phyloP scores from a whole-genome alignment of 768 basidiomycete genomes.

The Daedalea quercina region DNA sequence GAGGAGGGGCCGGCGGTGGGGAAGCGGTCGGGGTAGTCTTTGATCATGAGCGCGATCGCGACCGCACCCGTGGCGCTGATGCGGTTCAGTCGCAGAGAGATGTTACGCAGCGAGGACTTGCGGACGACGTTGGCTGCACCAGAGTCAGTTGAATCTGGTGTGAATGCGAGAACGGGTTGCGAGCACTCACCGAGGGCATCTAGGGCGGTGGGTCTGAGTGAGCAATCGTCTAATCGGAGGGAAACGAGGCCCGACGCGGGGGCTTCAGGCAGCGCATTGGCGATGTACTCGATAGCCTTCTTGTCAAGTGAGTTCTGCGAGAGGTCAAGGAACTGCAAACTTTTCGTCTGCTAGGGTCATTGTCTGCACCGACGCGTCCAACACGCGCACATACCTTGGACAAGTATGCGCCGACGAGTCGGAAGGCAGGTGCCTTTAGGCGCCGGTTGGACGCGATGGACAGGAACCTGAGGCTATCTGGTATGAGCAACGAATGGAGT shows the following conservation, averaged over 20 bases:
- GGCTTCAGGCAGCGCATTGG: conserved; percentile 51
- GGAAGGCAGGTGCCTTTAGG: conserved; percentile 71
- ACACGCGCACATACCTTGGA: conserved; percentile 44
- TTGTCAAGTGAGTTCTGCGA: conserved; percentile 85
- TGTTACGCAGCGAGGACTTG: conserved; percentile 75
- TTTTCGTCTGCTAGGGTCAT: conserved; percentile 48
- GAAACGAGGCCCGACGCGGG: conserved; percentile 61
- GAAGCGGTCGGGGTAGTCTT: conserved; percentile 87
- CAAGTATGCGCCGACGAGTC: conserved; percentile 72
- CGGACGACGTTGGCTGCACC: conserved; percentile 73
- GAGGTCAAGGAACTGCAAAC: conserved; percentile 81
- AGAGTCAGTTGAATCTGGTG: conserved; percentile 2
- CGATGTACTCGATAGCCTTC: conserved; percentile 76
- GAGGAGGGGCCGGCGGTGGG: conserved; percentile 18
- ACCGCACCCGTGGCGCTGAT: conserved; percentile 84
- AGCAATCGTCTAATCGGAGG: conserved; percentile 84
- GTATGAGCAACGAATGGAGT: conserved; percentile 83
- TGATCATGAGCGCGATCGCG: conserved; percentile 90
- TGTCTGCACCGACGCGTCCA: neutral
- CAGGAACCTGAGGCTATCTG: conserved; percentile 70
- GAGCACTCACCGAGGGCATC: conserved; percentile 68
- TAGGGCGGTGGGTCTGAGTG: conserved; percentile 62
- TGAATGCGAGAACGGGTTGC: neutral
- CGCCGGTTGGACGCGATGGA: conserved; percentile 84
- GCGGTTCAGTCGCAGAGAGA: conserved; percentile 85